These are phyloP conservation scores for Arctostaphylos glauca DNA, from an alignment of 148 eudicot genomes.

Conservation along the genomic window DNA sequence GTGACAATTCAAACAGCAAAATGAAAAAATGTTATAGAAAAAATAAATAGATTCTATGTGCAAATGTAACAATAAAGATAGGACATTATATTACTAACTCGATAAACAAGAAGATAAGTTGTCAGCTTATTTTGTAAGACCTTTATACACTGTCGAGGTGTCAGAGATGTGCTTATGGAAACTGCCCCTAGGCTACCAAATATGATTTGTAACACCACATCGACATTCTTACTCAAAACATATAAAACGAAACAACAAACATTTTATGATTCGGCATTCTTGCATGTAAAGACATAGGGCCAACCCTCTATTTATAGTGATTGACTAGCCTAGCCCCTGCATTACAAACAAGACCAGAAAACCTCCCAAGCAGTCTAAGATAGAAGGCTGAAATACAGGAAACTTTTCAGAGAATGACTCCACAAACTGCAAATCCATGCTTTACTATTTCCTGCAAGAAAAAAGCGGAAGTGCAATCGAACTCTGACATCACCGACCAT, in stretches of 20 bases:
- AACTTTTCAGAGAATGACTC: background rate
- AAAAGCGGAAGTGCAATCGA: background rate
- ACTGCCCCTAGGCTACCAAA: conserved; percentile 1
- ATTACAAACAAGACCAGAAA: background rate
- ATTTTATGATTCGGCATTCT: background rate
- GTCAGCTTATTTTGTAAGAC: background rate
- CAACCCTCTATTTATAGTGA: background rate
- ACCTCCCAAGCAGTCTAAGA: background rate
- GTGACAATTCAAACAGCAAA: conserved; percentile 18
- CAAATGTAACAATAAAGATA: background rate
- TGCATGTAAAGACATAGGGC: background rate
- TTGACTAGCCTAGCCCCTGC: background rate
- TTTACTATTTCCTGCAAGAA: background rate
- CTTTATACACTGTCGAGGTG: background rate
- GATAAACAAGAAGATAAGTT: background rate
- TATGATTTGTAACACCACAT: background rate
- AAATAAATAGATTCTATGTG: background rate
- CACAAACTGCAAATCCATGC: background rate
- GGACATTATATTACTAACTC: background rate
- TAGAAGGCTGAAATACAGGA: background rate
- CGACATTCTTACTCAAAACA: background rate
- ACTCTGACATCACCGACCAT: background rate
- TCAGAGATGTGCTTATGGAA: background rate
- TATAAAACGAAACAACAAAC: background rate
- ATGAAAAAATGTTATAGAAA: background rate